Conservation (phyloP, 257 asterid species). For the Primulina eburnea region DNA sequence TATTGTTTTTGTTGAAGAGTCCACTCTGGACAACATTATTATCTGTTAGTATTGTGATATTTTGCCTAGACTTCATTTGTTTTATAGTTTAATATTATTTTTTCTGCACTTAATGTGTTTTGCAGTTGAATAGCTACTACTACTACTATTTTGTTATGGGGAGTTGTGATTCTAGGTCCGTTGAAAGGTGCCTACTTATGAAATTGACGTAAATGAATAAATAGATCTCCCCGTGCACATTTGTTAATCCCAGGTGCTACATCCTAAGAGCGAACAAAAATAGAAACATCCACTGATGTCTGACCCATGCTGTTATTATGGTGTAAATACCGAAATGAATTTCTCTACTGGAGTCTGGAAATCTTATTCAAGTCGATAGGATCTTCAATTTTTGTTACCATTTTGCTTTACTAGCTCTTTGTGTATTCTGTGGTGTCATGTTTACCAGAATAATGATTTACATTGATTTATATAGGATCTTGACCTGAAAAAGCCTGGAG, state of each 20-base stretch:
- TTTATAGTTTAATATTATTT: too few species aligned
- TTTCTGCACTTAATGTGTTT: not conserved
- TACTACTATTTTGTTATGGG: not conserved
- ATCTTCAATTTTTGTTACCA: slow-evolving; percentile 4
- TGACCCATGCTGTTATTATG: not conserved
- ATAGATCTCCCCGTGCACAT: not conserved
- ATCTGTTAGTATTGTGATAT: not conserved
- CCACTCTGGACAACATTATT: not conserved
- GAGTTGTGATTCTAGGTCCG: not conserved
- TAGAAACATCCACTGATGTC: not conserved
- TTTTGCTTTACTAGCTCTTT: slow-evolving; percentile 1
- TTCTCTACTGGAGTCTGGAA: not conserved
- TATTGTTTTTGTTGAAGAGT: slow-evolving; percentile 1
- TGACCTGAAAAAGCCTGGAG: slow-evolving; percentile 71
- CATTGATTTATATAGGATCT: slow-evolving; percentile 60
- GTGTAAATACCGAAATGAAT: not conserved
- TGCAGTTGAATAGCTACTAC: not conserved
- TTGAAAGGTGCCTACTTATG: not conserved
- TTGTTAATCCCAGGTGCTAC: not conserved
- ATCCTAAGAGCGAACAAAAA: not conserved
- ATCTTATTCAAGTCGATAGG: slow-evolving; percentile 9
- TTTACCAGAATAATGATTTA: slow-evolving; percentile 18
- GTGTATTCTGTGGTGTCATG: slow-evolving; percentile 22
- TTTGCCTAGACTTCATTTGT: not conserved
- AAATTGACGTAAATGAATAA: not conserved